Conservation (phyloP, 129 eudicot genomes). For the Centella asiatica region DNA sequence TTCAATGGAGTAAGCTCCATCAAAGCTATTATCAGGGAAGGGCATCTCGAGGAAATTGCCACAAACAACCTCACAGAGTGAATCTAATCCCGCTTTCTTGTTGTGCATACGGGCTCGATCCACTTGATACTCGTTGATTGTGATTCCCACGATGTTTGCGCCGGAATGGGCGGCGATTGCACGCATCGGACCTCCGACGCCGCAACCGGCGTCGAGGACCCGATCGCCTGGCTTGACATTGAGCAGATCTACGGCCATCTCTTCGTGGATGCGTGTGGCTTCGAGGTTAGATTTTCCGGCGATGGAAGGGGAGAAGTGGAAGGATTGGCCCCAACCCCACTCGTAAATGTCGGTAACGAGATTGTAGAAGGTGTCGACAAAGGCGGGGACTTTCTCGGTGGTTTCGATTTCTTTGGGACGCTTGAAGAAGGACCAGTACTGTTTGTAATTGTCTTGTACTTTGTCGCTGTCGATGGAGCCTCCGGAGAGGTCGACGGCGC, state of each 20-base stretch:
- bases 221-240: slow-evolving; percentile 47
- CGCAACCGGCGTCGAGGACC: slow-evolving; percentile 86
- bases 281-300: slow-evolving; percentile 77
- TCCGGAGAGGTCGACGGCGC: slow-evolving; percentile 73
- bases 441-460: slow-evolving; percentile 67
- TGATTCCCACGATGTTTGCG: slow-evolving; percentile 72
- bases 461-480: slow-evolving; percentile 74
- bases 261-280: slow-evolving; percentile 64
- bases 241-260: slow-evolving; percentile 87
- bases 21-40: slow-evolving; percentile 49
- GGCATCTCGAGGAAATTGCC: slow-evolving; percentile 91
- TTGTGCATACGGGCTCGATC: slow-evolving; percentile 64
- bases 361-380: slow-evolving; percentile 86
- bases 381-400: slow-evolving; percentile 74
- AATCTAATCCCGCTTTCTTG: slow-evolving; percentile 72
- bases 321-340: slow-evolving; percentile 99
- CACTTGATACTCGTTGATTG: slow-evolving; percentile 91
- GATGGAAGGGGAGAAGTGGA: slow-evolving; percentile 79
- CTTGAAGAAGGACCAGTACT: slow-evolving; percentile 93
- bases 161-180: slow-evolving; percentile 86
- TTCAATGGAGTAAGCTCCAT: slow-evolving; percentile 90
- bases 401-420: slow-evolving; percentile 80
- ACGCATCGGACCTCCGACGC: slow-evolving; percentile 98
- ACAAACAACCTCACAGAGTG: slow-evolving; percentile 73
- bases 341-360: slow-evolving; percentile 96